These are phyloP conservation scores for Gynandropsis gynandra DNA, from an alignment of 345 rosid genomes.

Conservation along the genomic window DNA sequence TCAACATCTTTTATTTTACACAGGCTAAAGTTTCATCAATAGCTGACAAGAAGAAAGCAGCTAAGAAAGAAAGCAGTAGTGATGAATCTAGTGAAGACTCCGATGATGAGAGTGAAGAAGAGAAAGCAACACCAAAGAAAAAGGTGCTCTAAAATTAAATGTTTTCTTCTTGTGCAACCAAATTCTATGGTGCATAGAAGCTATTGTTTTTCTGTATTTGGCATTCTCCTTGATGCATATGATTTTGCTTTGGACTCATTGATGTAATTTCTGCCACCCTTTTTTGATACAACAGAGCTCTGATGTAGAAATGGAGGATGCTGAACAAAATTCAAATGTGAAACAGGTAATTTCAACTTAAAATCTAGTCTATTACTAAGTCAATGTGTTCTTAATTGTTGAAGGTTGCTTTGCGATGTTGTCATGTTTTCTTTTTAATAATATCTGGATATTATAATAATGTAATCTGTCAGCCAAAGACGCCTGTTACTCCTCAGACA, in stretches of 20 bases:
- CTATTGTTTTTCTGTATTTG: background rate
- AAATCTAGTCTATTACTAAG: background rate
- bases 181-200: no score
- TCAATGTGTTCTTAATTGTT: background rate
- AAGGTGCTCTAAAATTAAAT: no score
- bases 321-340: conserved; percentile 27
- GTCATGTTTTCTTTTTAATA: background rate
- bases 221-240: no score
- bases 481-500: conserved; percentile 36
- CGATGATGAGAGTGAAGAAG: conserved; percentile 40
- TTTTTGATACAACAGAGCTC: conserved; percentile 26
- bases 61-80: conserved; percentile 38
- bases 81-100: conserved; percentile 39
- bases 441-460: background rate
- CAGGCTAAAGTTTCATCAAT: conserved; percentile 26
- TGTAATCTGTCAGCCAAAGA: conserved; percentile 38
- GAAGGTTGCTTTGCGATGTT: background rate
- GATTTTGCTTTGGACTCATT: no score
- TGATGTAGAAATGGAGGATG: conserved; percentile 59
- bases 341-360: conserved; percentile 17
- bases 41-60: background rate
- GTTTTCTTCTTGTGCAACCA: no score
- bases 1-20: background rate
- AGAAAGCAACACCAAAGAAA: conserved; percentile 44
- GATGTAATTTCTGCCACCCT: background rate